Conservation (phyloP, 179 eudicot species). For the Spinacia oleracea region DNA sequence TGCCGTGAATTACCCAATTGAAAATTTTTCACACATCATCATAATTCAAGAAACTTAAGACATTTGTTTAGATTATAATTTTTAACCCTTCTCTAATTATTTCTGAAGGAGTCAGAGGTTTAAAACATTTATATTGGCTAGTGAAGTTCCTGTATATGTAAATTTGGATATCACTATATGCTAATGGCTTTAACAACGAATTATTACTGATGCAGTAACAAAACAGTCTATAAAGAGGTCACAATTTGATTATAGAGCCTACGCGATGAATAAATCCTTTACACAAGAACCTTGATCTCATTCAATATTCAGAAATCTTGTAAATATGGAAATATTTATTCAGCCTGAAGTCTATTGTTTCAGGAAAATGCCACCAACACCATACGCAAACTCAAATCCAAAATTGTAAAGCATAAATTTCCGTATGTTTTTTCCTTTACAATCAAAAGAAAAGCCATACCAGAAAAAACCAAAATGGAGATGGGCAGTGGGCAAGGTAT, state of each 20-base stretch:
- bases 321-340: neutral
- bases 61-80: neutral
- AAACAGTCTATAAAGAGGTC: neutral
- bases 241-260: neutral
- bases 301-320: neutral
- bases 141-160: neutral
- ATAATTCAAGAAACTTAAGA: too few relatives aligned
- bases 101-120: neutral
- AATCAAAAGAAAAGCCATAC: too few relatives aligned
- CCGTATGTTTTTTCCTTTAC: too few relatives aligned
- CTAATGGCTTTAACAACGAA: neutral
- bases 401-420: neutral
- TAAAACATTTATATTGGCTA: neutral
- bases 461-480: too few relatives aligned
- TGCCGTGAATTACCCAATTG: too few relatives aligned
- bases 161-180: neutral
- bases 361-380: neutral
- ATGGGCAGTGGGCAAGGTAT: too few relatives aligned
- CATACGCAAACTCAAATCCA: neutral
- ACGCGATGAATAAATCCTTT: neutral
- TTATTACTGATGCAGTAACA: neutral
- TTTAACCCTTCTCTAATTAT: neutral
- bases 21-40: too few relatives aligned
- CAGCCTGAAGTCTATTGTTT: neutral
- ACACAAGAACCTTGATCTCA: neutral